phyloP scores from a whole-genome alignment of 768 basidiomycete species.

The Tephrocybe sp. region DNA sequence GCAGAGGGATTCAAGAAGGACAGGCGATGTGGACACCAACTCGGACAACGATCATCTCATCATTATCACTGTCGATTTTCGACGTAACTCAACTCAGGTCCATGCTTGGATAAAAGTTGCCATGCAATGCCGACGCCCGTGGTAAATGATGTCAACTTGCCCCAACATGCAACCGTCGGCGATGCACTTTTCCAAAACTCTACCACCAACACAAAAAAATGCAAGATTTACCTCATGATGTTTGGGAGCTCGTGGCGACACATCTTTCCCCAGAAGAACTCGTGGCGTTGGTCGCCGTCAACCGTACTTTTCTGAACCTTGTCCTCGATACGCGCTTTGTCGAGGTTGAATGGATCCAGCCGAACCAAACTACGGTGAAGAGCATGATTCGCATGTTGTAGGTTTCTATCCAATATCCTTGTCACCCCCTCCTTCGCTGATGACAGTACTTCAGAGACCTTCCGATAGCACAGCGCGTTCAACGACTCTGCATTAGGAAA shows the following conservation, averaged over 20 bases:
- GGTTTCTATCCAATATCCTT: background rate
- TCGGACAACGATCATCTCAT: background rate
- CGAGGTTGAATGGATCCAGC: conserved; percentile 2
- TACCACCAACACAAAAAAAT: background rate
- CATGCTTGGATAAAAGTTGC: background rate
- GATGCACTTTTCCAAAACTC: background rate
- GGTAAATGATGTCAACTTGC: background rate
- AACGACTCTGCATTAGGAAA: background rate
- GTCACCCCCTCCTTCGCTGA: background rate
- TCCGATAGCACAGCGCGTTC: background rate
- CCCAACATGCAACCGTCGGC: background rate
- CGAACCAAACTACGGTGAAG: background rate
- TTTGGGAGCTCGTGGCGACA: conserved; percentile 2
- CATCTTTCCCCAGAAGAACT: background rate
- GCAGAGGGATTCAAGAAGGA: no score
- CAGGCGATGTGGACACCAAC: no score
- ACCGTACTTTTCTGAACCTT: conserved; percentile 1
- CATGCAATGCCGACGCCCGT: background rate
- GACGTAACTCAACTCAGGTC: background rate
- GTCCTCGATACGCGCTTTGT: background rate
- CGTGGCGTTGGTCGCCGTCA: background rate
- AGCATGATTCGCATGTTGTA: background rate
- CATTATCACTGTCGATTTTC: background rate
- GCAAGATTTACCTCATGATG: conserved; percentile 1
- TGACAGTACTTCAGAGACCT: background rate